A percentile compares a stretch with the other conserved stretches of the same genome.
Conservation (phyloP, 2,329 filamentous ascomycete genomes). For the Clonostachys rhizophaga region DNA sequence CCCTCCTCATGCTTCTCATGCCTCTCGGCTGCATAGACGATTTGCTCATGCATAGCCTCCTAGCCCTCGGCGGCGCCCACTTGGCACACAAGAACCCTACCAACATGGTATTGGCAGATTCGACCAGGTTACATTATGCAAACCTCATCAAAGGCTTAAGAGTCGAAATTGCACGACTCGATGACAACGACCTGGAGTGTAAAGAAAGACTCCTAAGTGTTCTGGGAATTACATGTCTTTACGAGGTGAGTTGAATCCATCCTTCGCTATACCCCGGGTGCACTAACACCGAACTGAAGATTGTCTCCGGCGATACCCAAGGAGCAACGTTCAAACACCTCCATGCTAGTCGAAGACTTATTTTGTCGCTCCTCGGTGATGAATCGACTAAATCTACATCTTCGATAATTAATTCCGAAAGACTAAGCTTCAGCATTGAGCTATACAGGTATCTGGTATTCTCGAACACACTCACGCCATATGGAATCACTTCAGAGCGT, state of each 20-base stretch:
- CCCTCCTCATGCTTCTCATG: slow-evolving; percentile 2
- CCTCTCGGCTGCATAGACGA: slow-evolving; percentile 3
- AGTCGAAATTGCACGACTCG: not conserved
- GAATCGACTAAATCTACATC: not conserved
- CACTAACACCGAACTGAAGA: not conserved
- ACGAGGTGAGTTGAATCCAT: not conserved
- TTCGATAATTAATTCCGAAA: not conserved
- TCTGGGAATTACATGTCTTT: slow-evolving; percentile 2
- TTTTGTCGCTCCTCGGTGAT: not conserved
- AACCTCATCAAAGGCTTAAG: slow-evolving; percentile 1
- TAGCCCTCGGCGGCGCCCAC: slow-evolving; percentile 3
- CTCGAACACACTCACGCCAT: not conserved
- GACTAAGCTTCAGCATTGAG: slow-evolving; percentile 4
- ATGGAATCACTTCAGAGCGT: not conserved
- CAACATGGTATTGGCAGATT: not conserved
- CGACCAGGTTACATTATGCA: slow-evolving; percentile 2
- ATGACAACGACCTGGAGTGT: slow-evolving; percentile 2
- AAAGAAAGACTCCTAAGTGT: slow-evolving; percentile 4
- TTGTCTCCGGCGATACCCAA: slow-evolving; percentile 1
- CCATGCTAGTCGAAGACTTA: slow-evolving; percentile 2
- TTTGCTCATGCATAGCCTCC: slow-evolving; percentile 4
- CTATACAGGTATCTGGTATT: slow-evolving; percentile 1
- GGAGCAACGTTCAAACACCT: slow-evolving; percentile 2
- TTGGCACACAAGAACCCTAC: slow-evolving; percentile 1
- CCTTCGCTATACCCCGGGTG: not conserved